Evolutionary conservation across 2,329 filamentous ascomycete species (phyloP).

Genomic region (Bipolaris sorokiniana): DNA sequence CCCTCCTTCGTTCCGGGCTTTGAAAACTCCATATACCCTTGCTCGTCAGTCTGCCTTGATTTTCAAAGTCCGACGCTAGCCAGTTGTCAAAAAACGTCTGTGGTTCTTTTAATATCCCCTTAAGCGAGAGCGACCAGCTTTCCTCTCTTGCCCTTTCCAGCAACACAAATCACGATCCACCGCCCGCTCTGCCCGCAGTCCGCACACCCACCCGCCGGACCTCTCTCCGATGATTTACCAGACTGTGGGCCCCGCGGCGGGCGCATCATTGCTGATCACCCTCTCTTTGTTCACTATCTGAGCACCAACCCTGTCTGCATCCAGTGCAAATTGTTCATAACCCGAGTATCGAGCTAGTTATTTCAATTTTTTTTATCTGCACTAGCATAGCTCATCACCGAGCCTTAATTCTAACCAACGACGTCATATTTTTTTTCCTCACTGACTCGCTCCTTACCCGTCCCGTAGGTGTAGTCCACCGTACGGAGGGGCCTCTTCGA

Average conservation of each 20-base stretch:
- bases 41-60: constrained; percentile 1
- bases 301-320: too few species aligned
- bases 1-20: neutral
- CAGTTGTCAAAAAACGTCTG: constrained; percentile 14
- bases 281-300: too few species aligned
- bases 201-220: neutral
- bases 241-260: constrained; percentile 14
- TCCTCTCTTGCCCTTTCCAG: neutral
- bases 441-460: too few species aligned
- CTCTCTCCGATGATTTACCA: constrained; percentile 14
- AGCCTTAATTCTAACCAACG: too few species aligned
- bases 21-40: too few species aligned
- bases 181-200: neutral
- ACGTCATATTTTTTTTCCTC: too few species aligned
- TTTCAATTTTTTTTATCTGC: too few species aligned
- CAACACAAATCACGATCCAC: constrained; percentile 11
- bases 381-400: too few species aligned
- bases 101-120: constrained; percentile 11
- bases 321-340: too few species aligned
- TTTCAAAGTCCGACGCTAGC: constrained; percentile 4
- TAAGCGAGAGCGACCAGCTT: constrained; percentile 7
- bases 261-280: constrained; percentile 18
- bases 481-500: too few species aligned
- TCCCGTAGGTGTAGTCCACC: too few species aligned
- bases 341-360: too few species aligned